phyloP scores from a whole-genome alignment of 1,139 yeast species.

The Debaryomyces psychrophilus region DNA sequence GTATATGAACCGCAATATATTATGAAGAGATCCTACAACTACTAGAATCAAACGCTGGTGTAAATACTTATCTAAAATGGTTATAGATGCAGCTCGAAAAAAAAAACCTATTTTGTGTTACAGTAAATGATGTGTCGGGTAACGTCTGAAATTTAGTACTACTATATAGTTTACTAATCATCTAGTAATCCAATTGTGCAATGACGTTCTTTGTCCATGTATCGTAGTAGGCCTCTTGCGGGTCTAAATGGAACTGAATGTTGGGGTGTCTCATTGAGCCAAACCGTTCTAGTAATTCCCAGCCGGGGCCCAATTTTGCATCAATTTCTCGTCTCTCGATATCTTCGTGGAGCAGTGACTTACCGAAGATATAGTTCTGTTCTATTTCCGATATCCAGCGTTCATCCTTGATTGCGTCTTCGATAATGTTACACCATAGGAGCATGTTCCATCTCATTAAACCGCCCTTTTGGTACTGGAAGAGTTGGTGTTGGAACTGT shows the following conservation, averaged over 20 bases:
- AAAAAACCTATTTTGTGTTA: slow-evolving; percentile 9
- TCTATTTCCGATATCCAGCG: slow-evolving; percentile 58
- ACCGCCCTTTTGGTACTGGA: slow-evolving; percentile 57
- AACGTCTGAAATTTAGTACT: background rate
- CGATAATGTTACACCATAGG: slow-evolving; percentile 56
- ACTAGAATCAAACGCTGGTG: background rate
- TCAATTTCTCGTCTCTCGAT: slow-evolving; percentile 28
- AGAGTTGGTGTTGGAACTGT: slow-evolving; percentile 52
- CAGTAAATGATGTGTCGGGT: background rate
- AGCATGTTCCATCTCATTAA: slow-evolving; percentile 49
- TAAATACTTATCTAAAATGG: slow-evolving; percentile 6
- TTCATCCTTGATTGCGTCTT: slow-evolving; percentile 54
- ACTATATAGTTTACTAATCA: background rate
- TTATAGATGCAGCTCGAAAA: slow-evolving; percentile 9
- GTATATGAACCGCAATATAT: background rate
- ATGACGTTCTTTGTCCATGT: slow-evolving; percentile 32
- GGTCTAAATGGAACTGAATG: slow-evolving; percentile 28
- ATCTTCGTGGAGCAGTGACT: slow-evolving; percentile 22
- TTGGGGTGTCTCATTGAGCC: slow-evolving; percentile 45
- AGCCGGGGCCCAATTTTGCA: slow-evolving; percentile 38
- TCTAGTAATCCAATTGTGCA: slow-evolving; percentile 7
- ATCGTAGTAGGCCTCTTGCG: slow-evolving; percentile 35
- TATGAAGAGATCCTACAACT: background rate
- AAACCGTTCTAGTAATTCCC: slow-evolving; percentile 33
- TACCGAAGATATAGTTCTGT: slow-evolving; percentile 38